Evolutionary conservation across 179 eudicot species (phyloP), one percentile per base, ranked within the genome.

Genomic region (Beta corolliflora): DNA sequence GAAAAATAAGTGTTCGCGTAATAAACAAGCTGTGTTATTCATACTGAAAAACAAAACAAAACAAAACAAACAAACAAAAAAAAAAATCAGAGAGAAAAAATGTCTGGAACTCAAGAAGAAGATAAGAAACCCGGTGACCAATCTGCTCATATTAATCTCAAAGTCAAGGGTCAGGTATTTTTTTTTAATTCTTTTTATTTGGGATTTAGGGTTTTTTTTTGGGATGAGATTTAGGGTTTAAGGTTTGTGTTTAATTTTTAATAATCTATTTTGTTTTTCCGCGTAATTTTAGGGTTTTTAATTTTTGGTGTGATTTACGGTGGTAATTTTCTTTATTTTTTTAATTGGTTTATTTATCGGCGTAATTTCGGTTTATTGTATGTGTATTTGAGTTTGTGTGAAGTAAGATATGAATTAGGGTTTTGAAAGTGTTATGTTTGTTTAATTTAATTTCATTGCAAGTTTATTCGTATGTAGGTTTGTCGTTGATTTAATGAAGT

Each of bases 61-160:
- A 25, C 29, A 25, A 25, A 25, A 25, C 29, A 25, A 25, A 25
- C 0, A 1, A 36, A 2, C 1, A 36, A 1, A 36, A 2, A 36
- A 36, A 36, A 36, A 36, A 36, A 36, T 36, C 41, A 36, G 2
- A 48, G 18, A 71, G n/a, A 41, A 58, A 75, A 7, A n/a, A 80
- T 83, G 88, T 58, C 79, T 16, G 85, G 73, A 19, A 70, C 82
- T 29, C 85, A 83, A 50, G 88, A 84, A 9, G 76, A 83, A 63
- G 87, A 85, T 58, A 85, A 77, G 83, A 85, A 85, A 63, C 88
- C 85, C 46, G 86, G 82, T 31, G 88, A 80, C 21, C 68, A 74
- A 23, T 71, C 82, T 50, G 88, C 85, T 41, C 88, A 86, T 50
- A 83, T 86, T 78, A 86, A 86, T 21, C 81, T 86, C 79, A 86